Evolutionary conservation across 352 stramenopile species (phyloP).

Genomic region (Stephanocyclus meneghinianus): DNA sequence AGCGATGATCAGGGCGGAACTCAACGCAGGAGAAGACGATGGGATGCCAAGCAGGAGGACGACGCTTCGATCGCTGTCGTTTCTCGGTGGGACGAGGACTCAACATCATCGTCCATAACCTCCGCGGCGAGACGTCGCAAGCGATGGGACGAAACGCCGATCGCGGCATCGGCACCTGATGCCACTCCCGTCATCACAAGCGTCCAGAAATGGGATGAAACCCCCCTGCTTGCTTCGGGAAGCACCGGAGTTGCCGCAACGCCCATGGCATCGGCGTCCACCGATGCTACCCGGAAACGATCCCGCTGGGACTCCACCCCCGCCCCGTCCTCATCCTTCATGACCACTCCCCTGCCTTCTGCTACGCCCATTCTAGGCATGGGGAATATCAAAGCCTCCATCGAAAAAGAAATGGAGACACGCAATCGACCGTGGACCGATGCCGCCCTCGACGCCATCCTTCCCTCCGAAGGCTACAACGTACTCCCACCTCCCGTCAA

Average conservation of each 20-base stretch:
- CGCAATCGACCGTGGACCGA: constrained; percentile 93
- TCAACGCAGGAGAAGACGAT: constrained; percentile 50
- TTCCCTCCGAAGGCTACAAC: constrained; percentile 92
- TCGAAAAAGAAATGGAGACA: constrained; percentile 96
- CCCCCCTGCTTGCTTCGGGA: constrained; percentile 81
- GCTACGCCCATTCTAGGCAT: constrained; percentile 59
- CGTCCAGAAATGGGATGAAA: constrained; percentile 95
- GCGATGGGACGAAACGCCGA: constrained; percentile 96
- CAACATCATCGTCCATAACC: constrained; percentile 39
- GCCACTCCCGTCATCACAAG: constrained; percentile 82
- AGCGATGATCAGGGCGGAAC: constrained; percentile 5
- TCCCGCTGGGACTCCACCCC: constrained; percentile 97
- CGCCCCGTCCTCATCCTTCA: constrained; percentile 19
- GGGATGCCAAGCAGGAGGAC: constrained; percentile 45
- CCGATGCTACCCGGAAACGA: constrained; percentile 84
- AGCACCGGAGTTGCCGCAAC: constrained; percentile 20
- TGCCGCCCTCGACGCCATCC: constrained; percentile 95
- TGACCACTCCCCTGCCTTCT: constrained; percentile 59
- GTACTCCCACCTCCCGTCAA: constrained; percentile 92
- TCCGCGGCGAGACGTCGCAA: constrained; percentile 87
- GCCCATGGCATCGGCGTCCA: constrained; percentile 40
- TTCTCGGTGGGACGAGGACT: constrained; percentile 69
- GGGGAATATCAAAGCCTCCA: constrained; percentile 86
- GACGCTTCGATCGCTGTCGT: constrained; percentile 54
- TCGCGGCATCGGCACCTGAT: constrained; percentile 75